These are phyloP conservation scores for Ophiocordyceps sinensis DNA, from an alignment of 2,329 filamentous ascomycete species.

Conservation along the genomic window DNA sequence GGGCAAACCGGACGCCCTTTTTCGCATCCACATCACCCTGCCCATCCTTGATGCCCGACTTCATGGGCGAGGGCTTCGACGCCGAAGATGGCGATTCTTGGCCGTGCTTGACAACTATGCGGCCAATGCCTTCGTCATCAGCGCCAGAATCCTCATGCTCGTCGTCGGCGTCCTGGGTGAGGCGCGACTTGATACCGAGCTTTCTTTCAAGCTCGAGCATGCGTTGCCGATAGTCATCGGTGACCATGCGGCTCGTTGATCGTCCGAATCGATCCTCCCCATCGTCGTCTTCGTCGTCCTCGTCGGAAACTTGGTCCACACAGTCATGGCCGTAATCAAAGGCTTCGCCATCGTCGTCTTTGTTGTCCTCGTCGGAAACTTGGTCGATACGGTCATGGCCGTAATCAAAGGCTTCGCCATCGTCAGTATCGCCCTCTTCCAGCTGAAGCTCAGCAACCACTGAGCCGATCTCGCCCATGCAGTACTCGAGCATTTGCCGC, in stretches of 20 bases:
- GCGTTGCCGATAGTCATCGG: constrained; percentile 59
- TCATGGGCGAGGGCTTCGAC: constrained; percentile 10
- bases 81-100: constrained; percentile 7
- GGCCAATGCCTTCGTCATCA: constrained; percentile 39
- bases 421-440: constrained; percentile 50
- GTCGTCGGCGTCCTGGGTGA: constrained; percentile 37
- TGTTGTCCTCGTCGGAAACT: too few species aligned
- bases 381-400: too few species aligned
- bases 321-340: constrained; percentile 39
- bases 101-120: constrained; percentile 31
- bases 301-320: constrained; percentile 37
- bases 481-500: constrained; percentile 81
- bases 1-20: constrained; percentile 74
- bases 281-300: constrained; percentile 46
- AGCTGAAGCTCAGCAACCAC: constrained; percentile 86
- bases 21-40: constrained; percentile 17
- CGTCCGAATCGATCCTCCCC: constrained; percentile 67
- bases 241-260: constrained; percentile 50
- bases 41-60: constrained; percentile 19
- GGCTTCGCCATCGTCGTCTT: constrained; percentile 39
- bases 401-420: constrained; percentile 39
- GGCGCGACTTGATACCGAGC: constrained; percentile 44
- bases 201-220: constrained; percentile 79
- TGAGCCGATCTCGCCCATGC: constrained; percentile 73
- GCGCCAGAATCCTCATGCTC: constrained; percentile 20